Percentiles rank a stretch among this genome's conserved stretches.
Conservation (phyloP, 176 grass and related monocot species). For the Bromus sterilis region DNA sequence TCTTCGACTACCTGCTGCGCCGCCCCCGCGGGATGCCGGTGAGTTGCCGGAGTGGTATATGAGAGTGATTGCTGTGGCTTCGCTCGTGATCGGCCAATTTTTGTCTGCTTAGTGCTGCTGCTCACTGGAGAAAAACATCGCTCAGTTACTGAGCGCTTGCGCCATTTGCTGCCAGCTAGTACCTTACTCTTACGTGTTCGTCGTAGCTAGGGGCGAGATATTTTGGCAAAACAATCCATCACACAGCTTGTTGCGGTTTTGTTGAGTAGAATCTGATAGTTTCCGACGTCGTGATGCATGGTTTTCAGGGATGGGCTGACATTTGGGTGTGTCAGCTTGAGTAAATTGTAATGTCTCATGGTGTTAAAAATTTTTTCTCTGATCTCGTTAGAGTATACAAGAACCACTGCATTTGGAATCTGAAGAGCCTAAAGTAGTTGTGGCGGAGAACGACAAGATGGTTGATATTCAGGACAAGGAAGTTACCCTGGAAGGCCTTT, state of each 20-base stretch:
- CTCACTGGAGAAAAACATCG: background rate
- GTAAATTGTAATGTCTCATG: too few species aligned
- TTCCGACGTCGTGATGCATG: background rate
- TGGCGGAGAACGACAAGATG: slow-evolving; percentile 49
- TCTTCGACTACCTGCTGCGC: background rate
- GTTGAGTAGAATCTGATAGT: background rate
- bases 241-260: background rate
- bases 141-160: background rate
- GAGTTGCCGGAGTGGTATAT: background rate
- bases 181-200: background rate
- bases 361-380: too few species aligned
- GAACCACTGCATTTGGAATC: slow-evolving; percentile 9
- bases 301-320: background rate
- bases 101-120: background rate
- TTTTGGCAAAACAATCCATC: background rate
- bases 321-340: background rate
- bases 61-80: background rate
- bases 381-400: slow-evolving; percentile 30
- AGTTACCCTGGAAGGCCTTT: slow-evolving; percentile 72
- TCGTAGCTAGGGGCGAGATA: background rate
- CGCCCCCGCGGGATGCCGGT: slow-evolving; percentile 5
- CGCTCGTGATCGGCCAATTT: background rate
- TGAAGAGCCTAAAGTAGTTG: slow-evolving; percentile 43
- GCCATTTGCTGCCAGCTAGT: too few species aligned
- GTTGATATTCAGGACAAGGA: slow-evolving; percentile 79